These are phyloP conservation scores for Hanseniaspora vineae DNA, from an alignment of 805 yeast genomes.

Conservation along the genomic window DNA sequence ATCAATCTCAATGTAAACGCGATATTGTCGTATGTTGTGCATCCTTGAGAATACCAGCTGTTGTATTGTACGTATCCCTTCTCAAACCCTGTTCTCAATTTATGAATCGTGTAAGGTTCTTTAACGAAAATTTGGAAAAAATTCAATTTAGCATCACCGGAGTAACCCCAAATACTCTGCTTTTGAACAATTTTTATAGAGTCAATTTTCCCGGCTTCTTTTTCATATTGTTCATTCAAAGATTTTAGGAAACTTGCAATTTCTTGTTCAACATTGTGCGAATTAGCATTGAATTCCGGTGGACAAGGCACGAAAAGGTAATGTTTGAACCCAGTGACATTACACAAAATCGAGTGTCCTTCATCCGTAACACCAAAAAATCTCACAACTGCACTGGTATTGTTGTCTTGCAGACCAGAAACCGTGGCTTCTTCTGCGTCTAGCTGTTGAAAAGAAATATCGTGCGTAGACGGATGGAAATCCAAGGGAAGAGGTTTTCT, in stretches of 20 bases:
- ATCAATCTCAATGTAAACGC: constrained; percentile 75
- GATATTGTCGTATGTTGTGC: constrained; percentile 79
- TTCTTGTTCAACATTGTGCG: constrained; percentile 30
- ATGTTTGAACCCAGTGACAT: constrained; percentile 78
- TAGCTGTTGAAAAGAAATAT: constrained; percentile 74
- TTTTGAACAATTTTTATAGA: constrained; percentile 53
- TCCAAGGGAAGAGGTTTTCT: constrained; percentile 41
- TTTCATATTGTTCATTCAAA: constrained; percentile 32
- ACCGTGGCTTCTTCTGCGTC: constrained; percentile 79
- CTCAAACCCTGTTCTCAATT: constrained; percentile 71
- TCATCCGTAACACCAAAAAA: constrained; percentile 86
- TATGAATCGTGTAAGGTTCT: constrained; percentile 54
- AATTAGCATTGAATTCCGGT: constrained; percentile 35
- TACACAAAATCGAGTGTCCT: constrained; percentile 84
- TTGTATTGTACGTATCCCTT: constrained; percentile 61
- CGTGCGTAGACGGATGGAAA: constrained; percentile 34
- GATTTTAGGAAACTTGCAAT: constrained; percentile 33
- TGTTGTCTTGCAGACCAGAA: constrained; percentile 27
- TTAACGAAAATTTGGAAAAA: constrained; percentile 63
- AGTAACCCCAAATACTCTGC: constrained; percentile 90
- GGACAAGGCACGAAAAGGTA: constrained; percentile 92
- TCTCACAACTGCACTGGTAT: constrained; percentile 46
- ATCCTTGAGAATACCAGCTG: constrained; percentile 45
- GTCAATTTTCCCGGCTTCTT: constrained; percentile 35
- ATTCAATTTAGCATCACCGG: constrained; percentile 63